These are phyloP conservation scores for Gaeumannomyces sp. DNA, from an alignment of 2,329 filamentous ascomycete genomes.

Conservation along the genomic window DNA sequence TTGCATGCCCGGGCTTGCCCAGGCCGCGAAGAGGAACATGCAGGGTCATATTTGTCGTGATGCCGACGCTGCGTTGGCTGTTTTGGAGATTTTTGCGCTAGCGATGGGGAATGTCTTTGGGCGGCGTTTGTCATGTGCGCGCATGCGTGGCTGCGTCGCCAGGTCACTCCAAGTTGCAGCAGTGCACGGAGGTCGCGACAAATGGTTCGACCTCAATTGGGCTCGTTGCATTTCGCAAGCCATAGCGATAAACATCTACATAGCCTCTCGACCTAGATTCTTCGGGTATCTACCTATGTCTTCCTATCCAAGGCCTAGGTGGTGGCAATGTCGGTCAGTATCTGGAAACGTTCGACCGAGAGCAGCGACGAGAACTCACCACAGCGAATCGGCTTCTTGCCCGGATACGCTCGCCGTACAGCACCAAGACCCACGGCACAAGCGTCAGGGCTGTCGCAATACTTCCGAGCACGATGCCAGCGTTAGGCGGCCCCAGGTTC, in stretches of 20 bases:
- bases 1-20: conserved; percentile 46
- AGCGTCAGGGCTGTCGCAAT: conserved; percentile 62
- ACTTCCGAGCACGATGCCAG: conserved; percentile 69
- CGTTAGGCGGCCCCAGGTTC: conserved; percentile 62
- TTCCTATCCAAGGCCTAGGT: not conserved
- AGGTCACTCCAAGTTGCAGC: too few relatives aligned
- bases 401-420: conserved; percentile 72
- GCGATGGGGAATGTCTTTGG: too few relatives aligned
- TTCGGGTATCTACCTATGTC: not conserved
- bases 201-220: too few relatives aligned
- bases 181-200: too few relatives aligned
- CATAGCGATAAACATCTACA: not conserved
- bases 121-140: too few relatives aligned
- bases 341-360: not conserved
- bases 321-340: not conserved
- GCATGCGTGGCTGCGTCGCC: too few relatives aligned
- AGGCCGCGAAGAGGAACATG: conserved; percentile 47
- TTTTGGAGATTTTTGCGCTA: too few relatives aligned
- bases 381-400: conserved; percentile 70
- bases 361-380: conserved; percentile 31
- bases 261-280: not conserved
- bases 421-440: conserved; percentile 81
- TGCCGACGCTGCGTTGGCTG: too few relatives aligned
- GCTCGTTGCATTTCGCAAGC: not conserved
- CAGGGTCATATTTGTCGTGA: not conserved